Base-by-base conservation (phyloP, 2,329 filamentous ascomycete genomes). In the Trichoderma sp. region DNA sequence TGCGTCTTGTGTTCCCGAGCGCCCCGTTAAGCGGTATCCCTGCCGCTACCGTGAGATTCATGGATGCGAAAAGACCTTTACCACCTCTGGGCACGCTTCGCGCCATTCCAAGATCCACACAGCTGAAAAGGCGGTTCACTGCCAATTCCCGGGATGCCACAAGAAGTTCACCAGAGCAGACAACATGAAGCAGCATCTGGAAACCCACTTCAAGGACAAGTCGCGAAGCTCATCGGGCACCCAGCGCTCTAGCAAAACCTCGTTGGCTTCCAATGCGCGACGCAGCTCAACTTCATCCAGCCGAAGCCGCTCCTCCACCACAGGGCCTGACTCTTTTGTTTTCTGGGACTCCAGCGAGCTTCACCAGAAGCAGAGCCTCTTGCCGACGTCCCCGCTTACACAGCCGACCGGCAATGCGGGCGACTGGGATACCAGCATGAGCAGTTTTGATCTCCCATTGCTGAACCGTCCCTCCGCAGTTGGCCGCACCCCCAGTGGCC, bases 121-220 rank as follows among this genome's bases (percentile, higher is more conserved):
- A 1, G 91, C 91, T 63, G 92, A 93, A 81, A 95, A 95, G 83
- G 90, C 90, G 15, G 91, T 93, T 26, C 88, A 86, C 47, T 91
- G 89, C 82, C 86, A 90, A 36, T 92, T 87, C 77, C 83, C 86
- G 0, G 91, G 91, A 73, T 95, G 92, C 84, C 88, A 89, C 80
- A 94, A 94, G 83, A 92, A 92, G 77, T 95, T 95, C 76, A 94
- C 92, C 12, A 91, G 92, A 74, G 90, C 91, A 76, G 92, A 95
- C 85, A 95, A 95, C 84, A 95, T 95, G 92, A 93, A 94, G 85
- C 92, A 94, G 82, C 92, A 95, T 77, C 86, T 93, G 34, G 89
- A 93, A 77, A 94, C 92, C 0, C 92, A 95, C 80, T 91, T 88
- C 81, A 90, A 90, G 81, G 87, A 90, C 74, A 88, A 88, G 82